Conservation (phyloP, 805 yeast genomes). For the Barnettozyma pratensis region DNA sequence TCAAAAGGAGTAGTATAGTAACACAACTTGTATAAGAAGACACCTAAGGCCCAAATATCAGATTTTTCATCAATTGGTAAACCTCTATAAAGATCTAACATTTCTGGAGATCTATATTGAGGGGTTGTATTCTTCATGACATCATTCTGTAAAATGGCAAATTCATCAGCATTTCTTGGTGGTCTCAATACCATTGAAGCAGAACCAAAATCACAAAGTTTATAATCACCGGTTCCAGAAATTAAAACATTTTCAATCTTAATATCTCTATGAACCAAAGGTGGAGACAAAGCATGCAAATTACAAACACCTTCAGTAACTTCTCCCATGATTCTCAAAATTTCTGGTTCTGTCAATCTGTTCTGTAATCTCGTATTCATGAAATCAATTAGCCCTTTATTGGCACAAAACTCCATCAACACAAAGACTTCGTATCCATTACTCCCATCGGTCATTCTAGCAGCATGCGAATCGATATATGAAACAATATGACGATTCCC, state of each 20-base stretch:
- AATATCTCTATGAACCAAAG: slow-evolving; percentile 73
- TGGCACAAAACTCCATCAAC: slow-evolving; percentile 74
- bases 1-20: slow-evolving; percentile 85
- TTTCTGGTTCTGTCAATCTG: slow-evolving; percentile 63
- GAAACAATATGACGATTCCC: slow-evolving; percentile 80
- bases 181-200: slow-evolving; percentile 61
- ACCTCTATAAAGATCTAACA: slow-evolving; percentile 67
- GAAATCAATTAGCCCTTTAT: slow-evolving; percentile 71
- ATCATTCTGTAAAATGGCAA: slow-evolving; percentile 57
- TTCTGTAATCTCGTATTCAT: slow-evolving; percentile 69
- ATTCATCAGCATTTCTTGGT: slow-evolving; percentile 58
- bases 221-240: slow-evolving; percentile 51
- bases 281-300: slow-evolving; percentile 70
- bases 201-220: slow-evolving; percentile 80
- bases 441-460: slow-evolving; percentile 45
- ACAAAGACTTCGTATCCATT: slow-evolving; percentile 72
- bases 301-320: slow-evolving; percentile 69
- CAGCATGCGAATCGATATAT: slow-evolving; percentile 93
- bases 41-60: slow-evolving; percentile 84
- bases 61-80: slow-evolving; percentile 76
- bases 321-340: slow-evolving; percentile 62
- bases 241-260: slow-evolving; percentile 78
- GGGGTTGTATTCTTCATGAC: slow-evolving; percentile 79
- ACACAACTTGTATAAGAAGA: slow-evolving; percentile 70
- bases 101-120: slow-evolving; percentile 80